phyloP scores from a whole-genome alignment of 257 asterid genomes.

The Solanum microdontum region DNA sequence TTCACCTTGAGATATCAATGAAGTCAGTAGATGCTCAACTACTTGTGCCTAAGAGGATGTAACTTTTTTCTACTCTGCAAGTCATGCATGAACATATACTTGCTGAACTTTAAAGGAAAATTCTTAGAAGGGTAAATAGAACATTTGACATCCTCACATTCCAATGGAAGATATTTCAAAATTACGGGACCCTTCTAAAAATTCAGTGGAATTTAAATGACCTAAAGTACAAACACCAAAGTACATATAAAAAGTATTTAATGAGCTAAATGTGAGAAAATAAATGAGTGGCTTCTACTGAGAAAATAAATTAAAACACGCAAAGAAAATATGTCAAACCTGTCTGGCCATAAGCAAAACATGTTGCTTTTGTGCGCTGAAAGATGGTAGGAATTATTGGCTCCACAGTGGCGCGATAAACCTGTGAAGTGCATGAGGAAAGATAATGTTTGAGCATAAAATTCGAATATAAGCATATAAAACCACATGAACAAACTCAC shows the following conservation, averaged over 20 bases:
- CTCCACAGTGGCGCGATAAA: conserved; percentile 87
- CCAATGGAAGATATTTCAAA: background rate
- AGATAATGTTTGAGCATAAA: background rate
- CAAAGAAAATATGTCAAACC: conserved; percentile 28
- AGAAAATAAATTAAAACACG: background rate
- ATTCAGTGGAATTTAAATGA: background rate
- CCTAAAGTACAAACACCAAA: background rate
- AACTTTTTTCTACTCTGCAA: background rate
- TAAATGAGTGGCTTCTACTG: background rate
- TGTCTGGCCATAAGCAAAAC: conserved; percentile 99
- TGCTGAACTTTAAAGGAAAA: background rate
- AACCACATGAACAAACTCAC: background rate
- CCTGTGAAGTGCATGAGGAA: conserved; percentile 35
- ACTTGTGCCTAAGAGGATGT: background rate
- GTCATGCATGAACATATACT: background rate
- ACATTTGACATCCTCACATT: background rate
- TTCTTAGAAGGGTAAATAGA: background rate
- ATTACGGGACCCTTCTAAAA: background rate
- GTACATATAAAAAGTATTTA: background rate
- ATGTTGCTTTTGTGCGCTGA: conserved; percentile 97
- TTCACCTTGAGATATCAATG: background rate
- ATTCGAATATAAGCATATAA: background rate
- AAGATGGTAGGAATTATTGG: conserved; percentile 95
- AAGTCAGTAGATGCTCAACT: background rate
- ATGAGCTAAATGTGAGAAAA: background rate